Base-by-base conservation (phyloP, 257 asterid genomes). In the Thymus mandschuricus region DNA sequence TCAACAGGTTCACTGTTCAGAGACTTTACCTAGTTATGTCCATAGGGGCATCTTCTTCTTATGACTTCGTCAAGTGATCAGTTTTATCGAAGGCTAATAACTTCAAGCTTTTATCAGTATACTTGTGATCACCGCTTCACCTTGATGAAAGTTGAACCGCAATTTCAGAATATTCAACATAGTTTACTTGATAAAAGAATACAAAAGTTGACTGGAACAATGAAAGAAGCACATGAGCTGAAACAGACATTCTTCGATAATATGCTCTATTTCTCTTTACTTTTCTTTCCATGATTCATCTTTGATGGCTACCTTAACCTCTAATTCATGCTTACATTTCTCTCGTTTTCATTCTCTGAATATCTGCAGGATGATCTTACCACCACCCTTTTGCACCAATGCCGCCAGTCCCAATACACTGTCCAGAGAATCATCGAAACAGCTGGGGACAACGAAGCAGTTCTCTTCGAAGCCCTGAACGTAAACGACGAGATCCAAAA, bases 401-500 rank as follows among this genome's bases (percentile, higher is more conserved):
- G 99, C 73, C 94, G 84, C 11, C 85, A 85, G 79, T 89, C 97
- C 49, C 90, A 88, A 11, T 85, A 80, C 81, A 88, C 92, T 1
- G 90, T 95, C 57, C 99, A 89, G 81, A 82, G 86, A 73, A 88
- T 95, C 76, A 83, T 95, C 2, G 96, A 95, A 78, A 80, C 94
- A 27, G 86, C 96, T 31, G 98, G 92, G 27, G 97, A 89, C 64
- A 86, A 92, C 15, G 99, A 95, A 83, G 99, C 97, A 46, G 82
- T 89, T 33, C 97, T 95, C 28, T 89, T 95, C 50, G 98, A 95
- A 88, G 99, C 99, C 8, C 85, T 95, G 76, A 92, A 88, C 56
- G 85, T 95, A 78, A 95, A 92, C 46, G 99, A 95, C 49, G 99
- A 95, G 78, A 83, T 95, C 46, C 98, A 84, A 57, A 92, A 92